Evolutionary conservation across 768 basidiomycete species (phyloP).

Genomic region (Gloeopeniophorella convolvens): DNA sequence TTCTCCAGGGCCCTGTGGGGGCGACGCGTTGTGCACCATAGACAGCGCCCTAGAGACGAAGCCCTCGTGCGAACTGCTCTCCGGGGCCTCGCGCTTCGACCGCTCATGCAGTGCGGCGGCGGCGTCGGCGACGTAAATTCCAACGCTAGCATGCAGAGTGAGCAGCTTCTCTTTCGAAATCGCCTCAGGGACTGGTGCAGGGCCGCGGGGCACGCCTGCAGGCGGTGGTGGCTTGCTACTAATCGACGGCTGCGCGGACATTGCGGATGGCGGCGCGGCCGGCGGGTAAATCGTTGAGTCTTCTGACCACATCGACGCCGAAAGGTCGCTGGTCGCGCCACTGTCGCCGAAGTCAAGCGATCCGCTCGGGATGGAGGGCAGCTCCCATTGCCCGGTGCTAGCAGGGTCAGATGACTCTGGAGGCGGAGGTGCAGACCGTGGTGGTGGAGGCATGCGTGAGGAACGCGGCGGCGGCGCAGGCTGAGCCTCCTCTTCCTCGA

Average conservation of each 20-base stretch:
- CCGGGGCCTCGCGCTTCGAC: constrained; percentile 71
- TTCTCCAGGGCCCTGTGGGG: constrained; percentile 32
- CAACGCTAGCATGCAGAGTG: constrained; percentile 64
- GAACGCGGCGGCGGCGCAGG: constrained; percentile 43
- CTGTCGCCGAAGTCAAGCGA: constrained; percentile 44
- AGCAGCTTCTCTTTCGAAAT: constrained; percentile 61
- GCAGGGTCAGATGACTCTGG: constrained; percentile 31
- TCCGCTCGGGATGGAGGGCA: constrained; percentile 52
- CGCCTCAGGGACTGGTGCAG: constrained; percentile 27
- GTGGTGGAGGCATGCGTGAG: constrained; percentile 32
- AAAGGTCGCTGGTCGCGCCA: constrained; percentile 37
- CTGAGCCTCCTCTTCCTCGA: constrained; percentile 25
- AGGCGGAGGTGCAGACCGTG: constrained; percentile 26
- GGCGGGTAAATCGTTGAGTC: constrained; percentile 38
- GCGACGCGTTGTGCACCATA: constrained; percentile 57
- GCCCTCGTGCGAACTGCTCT: constrained; percentile 78
- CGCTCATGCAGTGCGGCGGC: constrained; percentile 65
- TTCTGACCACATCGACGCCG: constrained; percentile 56
- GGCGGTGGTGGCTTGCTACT: constrained; percentile 25
- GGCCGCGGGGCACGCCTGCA: background rate
- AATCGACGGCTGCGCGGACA: no score
- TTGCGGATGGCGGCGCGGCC: constrained; percentile 21
- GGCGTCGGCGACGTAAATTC: constrained; percentile 64
- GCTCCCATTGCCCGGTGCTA: constrained; percentile 52
- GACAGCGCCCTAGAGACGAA: constrained; percentile 64